Base-by-base conservation (phyloP, 345 rosid species). In the Eutrema heterophyllum region DNA sequence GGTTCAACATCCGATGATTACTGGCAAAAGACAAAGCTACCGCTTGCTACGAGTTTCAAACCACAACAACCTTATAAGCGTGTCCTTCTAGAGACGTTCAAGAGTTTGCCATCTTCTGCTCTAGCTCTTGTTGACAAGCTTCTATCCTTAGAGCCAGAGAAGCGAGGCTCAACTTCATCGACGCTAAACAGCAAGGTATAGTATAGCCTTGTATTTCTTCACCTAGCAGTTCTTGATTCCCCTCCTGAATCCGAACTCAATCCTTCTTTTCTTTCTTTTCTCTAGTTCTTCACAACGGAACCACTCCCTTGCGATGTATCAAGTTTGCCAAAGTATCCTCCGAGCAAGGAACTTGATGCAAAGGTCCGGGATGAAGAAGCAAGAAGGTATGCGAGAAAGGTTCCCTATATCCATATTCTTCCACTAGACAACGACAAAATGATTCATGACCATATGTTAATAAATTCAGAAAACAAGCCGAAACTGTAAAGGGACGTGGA, bases 1-100 rank as follows among this genome's bases (percentile, higher is more conserved):
- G 99, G 99, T 69, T 95, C 99, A 35, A 97, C 99, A 68, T 78
- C 88, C 6, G 93, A 90, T 52, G 97, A 92, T 66, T 90, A 92
- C 70, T 92, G 99, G 99, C 75, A 84, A 83, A 95, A 84, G 73
- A 85, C 86, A 40, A 95, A 88, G 87, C 77, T 95, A 71, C 97
- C 97, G 30, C 90, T 92, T 81, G 97, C 93, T 49, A 88, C 99
- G 32, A 81, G 89, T 46, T 87, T 88, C 81, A 94, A 86, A 77
- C 99, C 99, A 9, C 91, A 92, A 44, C 97, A 90, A 57, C 97
- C 99, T 46, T 95, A 95, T 78, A 88, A 83, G 78, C 84, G 97
- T 85, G 79, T 86, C 72, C 85, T 92, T 74, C 50, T 67, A 43
- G 97, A 90, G 79, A 95, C 96, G 2, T 92, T 88, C 74, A 95